Evolutionary conservation across 2,329 filamentous ascomycete genomes (phyloP).

Genomic region (Chaetomiaceae sp.): DNA sequence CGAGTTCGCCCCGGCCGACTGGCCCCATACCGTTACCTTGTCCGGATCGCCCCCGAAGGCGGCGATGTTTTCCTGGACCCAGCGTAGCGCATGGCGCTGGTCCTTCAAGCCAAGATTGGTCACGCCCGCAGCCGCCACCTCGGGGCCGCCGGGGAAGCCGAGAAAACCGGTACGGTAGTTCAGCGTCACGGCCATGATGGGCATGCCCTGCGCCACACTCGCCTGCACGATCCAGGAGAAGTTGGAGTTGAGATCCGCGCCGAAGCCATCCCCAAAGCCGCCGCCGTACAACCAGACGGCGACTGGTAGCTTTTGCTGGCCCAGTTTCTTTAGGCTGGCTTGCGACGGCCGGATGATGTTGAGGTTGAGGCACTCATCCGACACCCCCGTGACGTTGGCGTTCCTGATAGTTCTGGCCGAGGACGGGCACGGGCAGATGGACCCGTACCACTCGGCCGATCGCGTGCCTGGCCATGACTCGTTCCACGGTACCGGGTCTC

Average conservation of each 20-base stretch:
- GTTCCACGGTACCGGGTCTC: neutral
- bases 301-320: neutral
- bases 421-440: neutral
- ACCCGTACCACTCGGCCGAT: neutral
- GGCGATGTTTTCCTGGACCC: constrained; percentile 72
- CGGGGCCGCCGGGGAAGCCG: constrained; percentile 66
- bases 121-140: constrained; percentile 62
- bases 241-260: neutral
- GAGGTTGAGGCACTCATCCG: neutral
- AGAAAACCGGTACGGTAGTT: constrained; percentile 75
- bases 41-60: constrained; percentile 73
- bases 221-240: neutral
- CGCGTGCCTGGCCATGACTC: neutral
- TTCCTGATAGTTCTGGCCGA: neutral
- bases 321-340: neutral
- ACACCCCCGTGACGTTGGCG: neutral
- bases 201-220: constrained; percentile 42
- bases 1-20: constrained; percentile 67
- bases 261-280: neutral
- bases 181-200: constrained; percentile 69
- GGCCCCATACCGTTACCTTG: constrained; percentile 78
- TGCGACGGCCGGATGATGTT: neutral
- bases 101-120: constrained; percentile 69
- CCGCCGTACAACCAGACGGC: constrained; percentile 1
- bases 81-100: constrained; percentile 67